Evolutionary conservation across 805 yeast species (phyloP), one percentile per base, ranked within the genome.

Genomic region (Suhomyces sp.): DNA sequence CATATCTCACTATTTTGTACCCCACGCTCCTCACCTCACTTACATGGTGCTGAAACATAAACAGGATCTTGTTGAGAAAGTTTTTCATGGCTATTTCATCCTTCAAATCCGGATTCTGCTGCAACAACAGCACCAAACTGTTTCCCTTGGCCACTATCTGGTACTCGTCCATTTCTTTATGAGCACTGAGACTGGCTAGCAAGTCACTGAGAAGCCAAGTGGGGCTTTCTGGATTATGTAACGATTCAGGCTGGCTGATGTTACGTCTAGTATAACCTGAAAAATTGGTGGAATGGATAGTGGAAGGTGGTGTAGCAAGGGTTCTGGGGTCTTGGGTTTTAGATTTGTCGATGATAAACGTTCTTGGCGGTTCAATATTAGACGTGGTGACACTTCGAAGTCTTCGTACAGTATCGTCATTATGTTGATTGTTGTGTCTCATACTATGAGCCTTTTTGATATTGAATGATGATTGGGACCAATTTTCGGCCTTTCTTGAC

Each of bases 21-120:
- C 92, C 96, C 2, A 90, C 79, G 0, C 92, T 87, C 6, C 86
- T 77, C 1, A 89, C 86, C 53, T 83, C 85, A 27, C 84, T 76
- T 46, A 81, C 77, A 6, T 74, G 74, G 59, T 82, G 84, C 26
- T 82, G 71, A 19, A 92, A 67, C 64, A 90, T 73, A 19, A 78
- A 77, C 60, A 84, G 88, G 9, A 92, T 75, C 31, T 83, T 70
- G 48, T 74, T 75, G 24, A 87, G 73, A 49, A 86, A 79, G 1
- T 84, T 80, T 19, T 81, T 74, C 15, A 87, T 64, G 2, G 79
- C 84, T 29, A 92, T 71, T 48, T 90, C 96, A 33, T 79, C 73
- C 60, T 83, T 83, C 33, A 90, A 71, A 26, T 76, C 72, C 0
- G 92, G 88, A 60, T 85, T 72, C 46, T 78, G 73, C 42, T 74